Percentiles rank a stretch among this genome's conserved stretches.
These are phyloP conservation scores for Hebeloma cylindrosporum DNA, from an alignment of 768 basidiomycete genomes.

Conservation along the genomic window DNA sequence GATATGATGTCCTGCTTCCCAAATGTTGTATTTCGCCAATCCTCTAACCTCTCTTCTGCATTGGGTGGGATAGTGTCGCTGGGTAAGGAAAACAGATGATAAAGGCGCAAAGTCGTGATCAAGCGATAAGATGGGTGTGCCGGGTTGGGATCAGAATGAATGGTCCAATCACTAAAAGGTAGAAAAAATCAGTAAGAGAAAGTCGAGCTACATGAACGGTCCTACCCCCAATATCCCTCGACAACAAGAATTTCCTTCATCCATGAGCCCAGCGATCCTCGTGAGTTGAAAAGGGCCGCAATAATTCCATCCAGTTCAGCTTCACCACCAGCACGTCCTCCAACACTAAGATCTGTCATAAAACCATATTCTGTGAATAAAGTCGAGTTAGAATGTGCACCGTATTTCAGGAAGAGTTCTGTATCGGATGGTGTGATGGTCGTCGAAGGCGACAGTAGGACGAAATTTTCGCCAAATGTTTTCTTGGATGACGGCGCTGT, in stretches of 20 bases:
- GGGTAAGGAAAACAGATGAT: constrained; percentile 44
- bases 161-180: constrained; percentile 71
- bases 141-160: constrained; percentile 59
- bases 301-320: constrained; percentile 61
- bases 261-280: constrained; percentile 37
- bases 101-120: constrained; percentile 67
- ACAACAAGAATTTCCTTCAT: constrained; percentile 55
- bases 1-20: constrained; percentile 48
- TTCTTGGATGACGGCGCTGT: constrained; percentile 30
- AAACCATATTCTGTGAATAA: constrained; percentile 94
- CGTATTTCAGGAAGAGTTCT: constrained; percentile 80
- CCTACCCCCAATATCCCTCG: constrained; percentile 85
- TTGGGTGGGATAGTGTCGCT: constrained; percentile 20
- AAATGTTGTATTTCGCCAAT: constrained; percentile 56
- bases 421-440: constrained; percentile 45
- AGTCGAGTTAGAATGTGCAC: constrained; percentile 71
- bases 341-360: constrained; percentile 40
- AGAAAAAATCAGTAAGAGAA: constrained; percentile 2
- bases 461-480: constrained; percentile 45
- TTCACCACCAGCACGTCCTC: constrained; percentile 45
- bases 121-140: constrained; percentile 82
- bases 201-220: constrained; percentile 1
- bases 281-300: constrained; percentile 48
- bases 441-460: constrained; percentile 49
- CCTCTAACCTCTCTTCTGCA: constrained; percentile 31